These are phyloP conservation scores for Quercus dentata DNA, from an alignment of 306 rosid genomes.

Conservation along the genomic window DNA sequence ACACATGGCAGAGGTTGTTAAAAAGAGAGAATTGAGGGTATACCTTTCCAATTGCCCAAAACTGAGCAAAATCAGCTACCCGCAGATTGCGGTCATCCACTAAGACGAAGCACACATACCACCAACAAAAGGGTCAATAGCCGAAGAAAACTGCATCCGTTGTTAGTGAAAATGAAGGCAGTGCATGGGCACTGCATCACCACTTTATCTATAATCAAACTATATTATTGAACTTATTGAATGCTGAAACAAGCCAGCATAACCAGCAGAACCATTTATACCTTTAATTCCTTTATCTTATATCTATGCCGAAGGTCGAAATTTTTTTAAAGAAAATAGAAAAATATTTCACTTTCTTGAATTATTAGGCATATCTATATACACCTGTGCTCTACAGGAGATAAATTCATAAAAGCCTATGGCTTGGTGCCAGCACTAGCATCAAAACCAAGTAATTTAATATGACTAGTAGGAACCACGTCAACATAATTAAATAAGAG, in stretches of 20 bases:
- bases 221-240: conserved; percentile 51
- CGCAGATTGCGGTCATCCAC: conserved; percentile 99
- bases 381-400: conserved; percentile 16
- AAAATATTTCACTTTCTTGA: conserved; percentile 10
- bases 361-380: conserved; percentile 24
- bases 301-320: conserved; percentile 25
- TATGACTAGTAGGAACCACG: conserved; percentile 4
- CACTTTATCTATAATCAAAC: conserved; percentile 67
- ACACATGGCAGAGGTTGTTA: conserved; percentile 71
- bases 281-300: conserved; percentile 21
- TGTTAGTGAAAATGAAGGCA: conserved; percentile 85
- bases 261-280: conserved; percentile 30
- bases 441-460: neutral
- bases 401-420: conserved; percentile 2
- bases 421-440: conserved; percentile 1
- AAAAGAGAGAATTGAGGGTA: conserved; percentile 73
- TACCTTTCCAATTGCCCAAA: conserved; percentile 99
- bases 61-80: conserved; percentile 99
- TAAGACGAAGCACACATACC: conserved; percentile 99
- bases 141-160: conserved; percentile 97
- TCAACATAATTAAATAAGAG: conserved; percentile 22
- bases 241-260: conserved; percentile 40
- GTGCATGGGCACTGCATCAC: conserved; percentile 91
- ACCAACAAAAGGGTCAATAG: conserved; percentile 98
- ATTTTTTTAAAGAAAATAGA: conserved; percentile 15